Base-by-base conservation (phyloP, 2,329 filamentous ascomycete genomes). In the Neonectria faginata region DNA sequence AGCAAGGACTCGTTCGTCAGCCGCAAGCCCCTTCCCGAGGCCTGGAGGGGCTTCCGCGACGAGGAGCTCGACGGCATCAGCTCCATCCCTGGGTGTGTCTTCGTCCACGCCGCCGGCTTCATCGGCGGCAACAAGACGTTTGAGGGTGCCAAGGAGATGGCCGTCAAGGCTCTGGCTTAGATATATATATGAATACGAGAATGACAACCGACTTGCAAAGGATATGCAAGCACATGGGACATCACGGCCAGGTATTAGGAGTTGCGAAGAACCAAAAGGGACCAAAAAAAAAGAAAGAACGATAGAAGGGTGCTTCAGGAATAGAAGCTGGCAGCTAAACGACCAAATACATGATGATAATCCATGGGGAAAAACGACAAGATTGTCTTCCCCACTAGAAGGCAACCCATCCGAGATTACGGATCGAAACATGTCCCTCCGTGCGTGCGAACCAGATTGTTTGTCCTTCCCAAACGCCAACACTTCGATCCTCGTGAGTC, bases 61-160 rank as follows among this genome's bases (percentile, higher is more conserved):
- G 90, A 91, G 72, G 89, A 94, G 79, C 84, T 99, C 57, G 93
- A 95, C 78, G 86, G 87, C 71, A 85, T 94, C 16, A 82, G 86
- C 25, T 89, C 90, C 39, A 84, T 93, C 29, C 82, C 84, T 5
- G 93, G 94, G 7, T 90, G 92, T 67, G 90, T 99, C 29, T 99
- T 99, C 78, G 92, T 97, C 31, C 96, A 99, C 78, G 94, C 94
- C 3, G 91, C 91, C 57, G 96, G 96, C 29, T 99, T 99, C 81
- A 98, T 98, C 76, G 96, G 96, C 18, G 96, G 96, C 2, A 97
- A 97, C 81, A 91, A 92, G 85, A 97, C 92, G 0, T 96, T 92
- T 74, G 93, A 97, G 66, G 96, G 96, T 31, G 94, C 89, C 27
- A 86, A 93, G 77, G 88, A 89, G 62, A 97, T 98, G 93, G 94